Evolutionary conservation across 2,329 filamentous ascomycete genomes (phyloP), one percentile per base, ranked within the genome.

Genomic region (Ramichloridium luteum): DNA sequence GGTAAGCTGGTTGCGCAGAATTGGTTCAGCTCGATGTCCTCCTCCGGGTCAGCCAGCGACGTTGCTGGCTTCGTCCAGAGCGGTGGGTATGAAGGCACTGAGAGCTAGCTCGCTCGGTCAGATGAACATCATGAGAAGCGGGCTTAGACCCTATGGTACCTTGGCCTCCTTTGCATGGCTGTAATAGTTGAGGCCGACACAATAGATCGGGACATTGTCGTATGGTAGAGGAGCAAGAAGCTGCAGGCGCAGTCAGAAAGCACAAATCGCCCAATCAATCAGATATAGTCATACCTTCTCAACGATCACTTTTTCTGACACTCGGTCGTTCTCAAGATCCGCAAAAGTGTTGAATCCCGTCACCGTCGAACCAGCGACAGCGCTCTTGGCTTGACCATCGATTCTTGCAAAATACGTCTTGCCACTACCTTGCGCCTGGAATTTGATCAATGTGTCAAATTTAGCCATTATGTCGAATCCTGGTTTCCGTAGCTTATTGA

Each of bases 131-230:
- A 16, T 32, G 8, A 6, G 8, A 27, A 8, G n/a, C 20, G 20
- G 6, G 11, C 15, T 16, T 22, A 14, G n/a, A 9, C 6, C 18
- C n/a, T 13, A 10, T 20, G 22, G n/a, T 15, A 35, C 28, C 25
- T 25, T 25, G 8, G 32, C 32, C 30, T 38, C 36, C 8, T 25
- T 28, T 9, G 34, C 30, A 22, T 40, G 37, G 4, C 30, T 23
- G 5, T 17, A 22, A 28, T 40, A 40, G 15, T 37, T 40, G 20
- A 40, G 29, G 13, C 37, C 37, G 16, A 37, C 32, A 16, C 37
- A 40, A 11, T 34, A 29, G 30, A 39, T 38, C 10, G 36, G 36
- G 9, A 38, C 20, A 11, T 20, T 13, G 25, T 29, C 14, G 4
- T 17, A 27, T 6, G 31, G 36, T 9, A 38, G 12, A 4, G 36